These are phyloP conservation scores for Bretziella fagacearum DNA, from an alignment of 2,329 filamentous ascomycete species.

Conservation along the genomic window DNA sequence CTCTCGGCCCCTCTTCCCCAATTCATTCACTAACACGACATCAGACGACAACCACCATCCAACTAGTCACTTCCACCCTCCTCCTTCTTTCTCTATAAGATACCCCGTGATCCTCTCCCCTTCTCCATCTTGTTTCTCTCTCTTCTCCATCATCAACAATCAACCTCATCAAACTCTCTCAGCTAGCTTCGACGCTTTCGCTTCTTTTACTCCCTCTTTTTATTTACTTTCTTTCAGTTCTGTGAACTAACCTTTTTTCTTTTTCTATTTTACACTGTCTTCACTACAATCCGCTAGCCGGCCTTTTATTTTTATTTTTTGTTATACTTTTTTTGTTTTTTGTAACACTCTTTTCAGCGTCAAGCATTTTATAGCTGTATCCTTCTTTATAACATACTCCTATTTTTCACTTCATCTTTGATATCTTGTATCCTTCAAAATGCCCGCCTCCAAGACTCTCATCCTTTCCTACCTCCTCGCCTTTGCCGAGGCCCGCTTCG, in stretches of 20 bases:
- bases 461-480: constrained; percentile 27
- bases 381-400: constrained; percentile 14
- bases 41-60: neutral
- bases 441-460: constrained; percentile 27
- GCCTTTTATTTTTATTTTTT: constrained; percentile 18
- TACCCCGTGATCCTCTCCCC: neutral
- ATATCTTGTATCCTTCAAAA: constrained; percentile 21
- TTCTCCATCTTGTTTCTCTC: neutral
- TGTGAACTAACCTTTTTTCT: constrained; percentile 10
- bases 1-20: neutral
- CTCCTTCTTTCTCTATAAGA: neutral
- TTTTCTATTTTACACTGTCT: constrained; percentile 1
- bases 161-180: constrained; percentile 5
- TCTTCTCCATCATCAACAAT: constrained; percentile 7
- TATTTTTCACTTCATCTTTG: constrained; percentile 1
- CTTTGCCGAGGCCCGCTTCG: constrained; percentile 38
- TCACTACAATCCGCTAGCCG: constrained; percentile 13
- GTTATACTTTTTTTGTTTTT: constrained; percentile 20
- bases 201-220: constrained; percentile 10
- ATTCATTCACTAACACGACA: constrained; percentile 1
- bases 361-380: constrained; percentile 20
- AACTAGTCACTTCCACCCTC: neutral
- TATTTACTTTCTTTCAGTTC: constrained; percentile 11
- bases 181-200: constrained; percentile 8
- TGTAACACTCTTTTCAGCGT: constrained; percentile 23